Base-by-base conservation (phyloP, 2,329 filamentous ascomycete genomes). In the Hymenoscyphus linearis region DNA sequence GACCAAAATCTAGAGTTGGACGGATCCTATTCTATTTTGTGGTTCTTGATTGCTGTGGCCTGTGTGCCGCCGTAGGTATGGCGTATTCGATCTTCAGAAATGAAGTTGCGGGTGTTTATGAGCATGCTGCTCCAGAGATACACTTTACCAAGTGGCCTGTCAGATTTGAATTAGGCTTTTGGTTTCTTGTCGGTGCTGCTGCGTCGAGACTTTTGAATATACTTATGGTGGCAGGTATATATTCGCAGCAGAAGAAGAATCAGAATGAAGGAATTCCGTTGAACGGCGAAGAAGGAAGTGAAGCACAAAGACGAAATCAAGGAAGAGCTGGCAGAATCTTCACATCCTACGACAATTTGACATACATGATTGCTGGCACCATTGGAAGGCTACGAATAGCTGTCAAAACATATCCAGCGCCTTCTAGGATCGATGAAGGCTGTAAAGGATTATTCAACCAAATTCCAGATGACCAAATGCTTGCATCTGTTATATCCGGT, bases 161-260 rank as follows among this genome's bases (percentile, higher is more conserved):
- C n/a, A 52, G 25, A 34, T 58, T 58, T 18, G 57, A 36, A 6
- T 16, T 52, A 3, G 57, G 44, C 10, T 31, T 36, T 35, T 58
- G 57, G 57, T 36, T 58, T 22, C 57, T 58, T 2, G 40, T 36
- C 7, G 57, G 57, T 16, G 47, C 57, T 52, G 25, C 31, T 58
- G 57, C 25, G 31, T 52, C 6, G 25, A 13, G 57, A 25, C 26
- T 36, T 16, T 58, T 53, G 57, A 54, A 26, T 35, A 18, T 47
- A 22, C 10, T 47, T 10, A 5, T 47, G 9, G 18, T 7, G n/a
- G 40, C 40, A 6, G n/a, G 40, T 47, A 18, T n/a, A 4, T 47
- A 22, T 18, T 25, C 40, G 22, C 3, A 47, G 18, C 22, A 47
- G 31, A 22, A 47, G 40, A 47, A n/a, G 40, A 12, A 9, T 7